Evolutionary conservation across 345 rosid genomes (phyloP).

Genomic region (Eucalyptus regnans): DNA sequence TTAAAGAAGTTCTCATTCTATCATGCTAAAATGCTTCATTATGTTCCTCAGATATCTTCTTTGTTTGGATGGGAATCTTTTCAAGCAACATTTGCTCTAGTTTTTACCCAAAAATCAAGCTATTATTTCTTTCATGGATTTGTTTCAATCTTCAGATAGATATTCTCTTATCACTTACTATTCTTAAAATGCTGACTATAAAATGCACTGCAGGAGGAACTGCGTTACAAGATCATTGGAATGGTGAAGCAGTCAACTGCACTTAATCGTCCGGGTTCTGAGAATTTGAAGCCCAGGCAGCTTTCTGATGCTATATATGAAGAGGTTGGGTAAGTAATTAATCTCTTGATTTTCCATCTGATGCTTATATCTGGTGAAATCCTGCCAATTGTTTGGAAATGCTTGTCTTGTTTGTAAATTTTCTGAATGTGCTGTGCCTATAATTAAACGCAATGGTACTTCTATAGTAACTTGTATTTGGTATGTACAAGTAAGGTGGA

Average conservation of each 20-base stretch:
- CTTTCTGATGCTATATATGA: constrained; percentile 79
- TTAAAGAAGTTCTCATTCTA: neutral
- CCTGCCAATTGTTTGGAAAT: neutral
- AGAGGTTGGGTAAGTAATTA: constrained; percentile 60
- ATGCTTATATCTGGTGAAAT: neutral
- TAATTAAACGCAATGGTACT: neutral
- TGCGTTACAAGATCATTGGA: constrained; percentile 51
- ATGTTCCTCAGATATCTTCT: neutral
- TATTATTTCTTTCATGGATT: neutral
- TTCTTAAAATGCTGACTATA: neutral
- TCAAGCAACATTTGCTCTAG: neutral
- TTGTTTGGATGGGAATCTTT: neutral
- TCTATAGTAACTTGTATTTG: neutral
- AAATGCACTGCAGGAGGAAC: constrained; percentile 39
- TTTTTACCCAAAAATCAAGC: neutral
- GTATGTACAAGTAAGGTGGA: neutral
- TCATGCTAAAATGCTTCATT: neutral
- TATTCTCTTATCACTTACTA: neutral
- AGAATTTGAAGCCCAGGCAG: constrained; percentile 73
- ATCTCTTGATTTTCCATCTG: neutral
- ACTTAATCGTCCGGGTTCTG: constrained; percentile 32
- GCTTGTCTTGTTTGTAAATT: neutral
- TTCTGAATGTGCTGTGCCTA: neutral
- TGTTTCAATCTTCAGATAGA: neutral
- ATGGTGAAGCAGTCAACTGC: constrained; percentile 67